Conservation (phyloP, 2,329 filamentous ascomycete genomes). For the Chalara sp. region DNA sequence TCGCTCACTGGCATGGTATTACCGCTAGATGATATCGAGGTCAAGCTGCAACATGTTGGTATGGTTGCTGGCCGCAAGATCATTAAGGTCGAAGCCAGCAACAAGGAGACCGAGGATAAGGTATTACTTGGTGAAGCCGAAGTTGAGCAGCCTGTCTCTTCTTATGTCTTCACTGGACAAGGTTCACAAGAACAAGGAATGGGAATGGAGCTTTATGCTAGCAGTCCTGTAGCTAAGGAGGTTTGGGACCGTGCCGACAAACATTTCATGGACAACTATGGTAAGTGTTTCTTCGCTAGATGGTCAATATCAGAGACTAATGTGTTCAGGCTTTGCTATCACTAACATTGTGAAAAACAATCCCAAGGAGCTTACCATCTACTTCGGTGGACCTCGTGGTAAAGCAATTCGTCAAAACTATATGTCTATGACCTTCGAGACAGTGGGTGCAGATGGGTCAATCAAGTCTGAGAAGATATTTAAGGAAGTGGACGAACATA, state of each 20-base stretch:
- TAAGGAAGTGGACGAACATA: constrained; percentile 91
- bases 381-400: constrained; percentile 93
- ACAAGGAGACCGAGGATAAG: constrained; percentile 94
- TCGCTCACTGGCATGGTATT: constrained; percentile 98
- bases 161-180: constrained; percentile 97
- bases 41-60: constrained; percentile 91
- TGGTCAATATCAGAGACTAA: constrained; percentile 19
- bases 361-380: constrained; percentile 95
- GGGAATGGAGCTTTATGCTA: constrained; percentile 98
- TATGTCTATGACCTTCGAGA: constrained; percentile 99
- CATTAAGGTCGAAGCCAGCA: constrained; percentile 95
- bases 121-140: constrained; percentile 92
- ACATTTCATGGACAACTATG: constrained; percentile 98
- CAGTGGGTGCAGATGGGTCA: constrained; percentile 82
- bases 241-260: constrained; percentile 98
- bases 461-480: constrained; percentile 99
- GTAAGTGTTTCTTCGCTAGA: constrained; percentile 42
- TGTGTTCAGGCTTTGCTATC: constrained; percentile 72
- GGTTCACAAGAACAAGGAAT: constrained; percentile 98
- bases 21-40: constrained; percentile 89
- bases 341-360: constrained; percentile 99
- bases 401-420: constrained; percentile 99
- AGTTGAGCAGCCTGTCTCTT: constrained; percentile 92
- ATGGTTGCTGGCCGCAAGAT: constrained; percentile 99
- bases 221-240: constrained; percentile 88